phyloP scores from a whole-genome alignment of 1,284 basidiomycete genomes.

The Apiotrichum sp. region DNA sequence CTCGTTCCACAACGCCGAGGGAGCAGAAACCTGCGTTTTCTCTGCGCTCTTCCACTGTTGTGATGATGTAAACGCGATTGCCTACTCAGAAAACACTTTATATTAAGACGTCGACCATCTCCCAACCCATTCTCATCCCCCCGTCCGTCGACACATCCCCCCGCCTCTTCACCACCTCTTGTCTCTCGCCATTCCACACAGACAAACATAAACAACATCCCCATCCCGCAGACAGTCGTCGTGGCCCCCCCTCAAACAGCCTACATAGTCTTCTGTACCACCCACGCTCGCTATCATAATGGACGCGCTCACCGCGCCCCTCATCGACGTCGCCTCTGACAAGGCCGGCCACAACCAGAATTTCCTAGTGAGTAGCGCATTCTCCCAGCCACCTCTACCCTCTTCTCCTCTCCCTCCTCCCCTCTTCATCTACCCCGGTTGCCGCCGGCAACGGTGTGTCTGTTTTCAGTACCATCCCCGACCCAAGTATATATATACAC shows the following conservation, averaged over 20 bases:
- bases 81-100: background rate
- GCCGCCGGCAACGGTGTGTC: too few relatives aligned
- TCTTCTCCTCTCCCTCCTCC: background rate
- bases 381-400: background rate
- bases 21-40: too few relatives aligned
- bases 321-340: conserved; percentile 7
- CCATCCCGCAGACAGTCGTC: background rate
- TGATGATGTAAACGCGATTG: background rate
- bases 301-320: conserved; percentile 9
- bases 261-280: background rate
- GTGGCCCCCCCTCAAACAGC: background rate
- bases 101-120: background rate
- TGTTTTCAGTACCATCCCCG: too few relatives aligned
- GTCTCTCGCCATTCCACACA: background rate
- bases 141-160: background rate
- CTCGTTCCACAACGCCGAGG: too few relatives aligned
- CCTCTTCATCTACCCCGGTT: too few relatives aligned
- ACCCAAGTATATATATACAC: too few relatives aligned
- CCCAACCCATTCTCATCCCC: background rate
- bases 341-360: conserved; percentile 4
- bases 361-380: conserved; percentile 7
- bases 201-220: background rate
- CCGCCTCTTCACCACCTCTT: too few relatives aligned
- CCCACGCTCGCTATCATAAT: background rate
- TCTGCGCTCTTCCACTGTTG: background rate